Base-by-base conservation (phyloP, 2,329 filamentous ascomycete species). In the Colletotrichum sp. region DNA sequence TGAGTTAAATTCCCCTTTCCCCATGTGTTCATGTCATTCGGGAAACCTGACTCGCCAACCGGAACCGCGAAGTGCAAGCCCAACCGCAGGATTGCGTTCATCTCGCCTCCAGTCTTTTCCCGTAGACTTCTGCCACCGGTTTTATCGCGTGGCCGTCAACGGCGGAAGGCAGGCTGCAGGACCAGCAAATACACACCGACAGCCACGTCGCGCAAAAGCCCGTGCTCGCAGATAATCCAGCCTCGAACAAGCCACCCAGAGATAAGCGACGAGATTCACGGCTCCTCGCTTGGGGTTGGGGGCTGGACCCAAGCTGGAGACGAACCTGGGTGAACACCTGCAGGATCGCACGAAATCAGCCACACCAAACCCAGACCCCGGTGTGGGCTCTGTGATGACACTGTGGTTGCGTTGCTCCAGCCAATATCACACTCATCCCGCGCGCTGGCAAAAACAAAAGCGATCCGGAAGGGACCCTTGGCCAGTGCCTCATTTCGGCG, bases 191-290 rank as follows among this genome's bases (percentile, higher is more conserved):
- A n/a, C 16, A 60, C 30, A 22, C 30, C 28, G 30, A 61, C 58
- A 61, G 28, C 62, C 34, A 66, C 34, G 27, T 52, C 62, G 15
- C 9, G 16, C 27, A 61, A 9, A 66, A 22, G 52, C 22, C 65
- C 28, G 34, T 36, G 52, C 62, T 27, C n/a, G 30, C 36, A 48
- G 55, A 28, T 28, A 27, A 12, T 28, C 55, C 22, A 18, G 16
- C 27, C 55, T 58, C n/a, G 8, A 5, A 6, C 16, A 62, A 30
- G 43, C 32, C 60, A 28, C 16, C 48, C 13, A 60, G 34, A 71
- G 72, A 75, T 66, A 75, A 72, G 69, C 62, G 72, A 67, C 32
- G 34, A 18, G n/a, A 67, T 73, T 36, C 36, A 25, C 69, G 27
- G 22, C 10, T 8, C 15, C n/a, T 28, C 34, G 18, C 58, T n/a